Evolutionary conservation across 345 rosid species (phyloP).

Genomic region (Hypericum androsaemum): DNA sequence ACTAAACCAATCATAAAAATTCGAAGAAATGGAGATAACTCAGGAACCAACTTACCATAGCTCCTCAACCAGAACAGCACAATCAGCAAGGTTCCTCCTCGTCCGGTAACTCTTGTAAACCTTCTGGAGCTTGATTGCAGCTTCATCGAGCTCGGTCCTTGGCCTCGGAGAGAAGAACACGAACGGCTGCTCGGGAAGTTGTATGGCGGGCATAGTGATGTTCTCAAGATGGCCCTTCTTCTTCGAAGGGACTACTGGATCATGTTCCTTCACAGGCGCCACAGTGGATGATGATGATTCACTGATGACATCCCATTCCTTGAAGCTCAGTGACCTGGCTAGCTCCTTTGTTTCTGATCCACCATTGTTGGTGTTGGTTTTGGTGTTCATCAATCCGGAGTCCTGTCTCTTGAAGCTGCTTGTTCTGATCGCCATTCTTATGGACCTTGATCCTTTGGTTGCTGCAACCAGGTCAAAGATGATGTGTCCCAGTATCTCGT

Average conservation of each 20-base stretch:
- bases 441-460: slow-evolving; percentile 25
- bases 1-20: background rate
- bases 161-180: too few species aligned
- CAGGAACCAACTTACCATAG: slow-evolving; percentile 15
- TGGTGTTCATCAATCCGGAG: background rate
- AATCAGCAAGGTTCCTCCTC: slow-evolving; percentile 25
- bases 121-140: slow-evolving; percentile 23
- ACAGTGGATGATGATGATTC: too few species aligned
- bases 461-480: slow-evolving; percentile 22
- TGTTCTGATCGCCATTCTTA: slow-evolving; percentile 23
- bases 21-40: background rate
- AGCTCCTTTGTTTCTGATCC: too few species aligned
- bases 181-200: background rate
- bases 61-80: slow-evolving; percentile 23
- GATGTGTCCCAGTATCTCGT: slow-evolving; percentile 21
- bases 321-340: slow-evolving; percentile 4
- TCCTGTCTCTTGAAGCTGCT: slow-evolving; percentile 29
- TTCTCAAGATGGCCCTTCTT: background rate
- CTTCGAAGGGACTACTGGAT: background rate
- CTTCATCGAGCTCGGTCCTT: slow-evolving; percentile 5
- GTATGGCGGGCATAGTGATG: background rate
- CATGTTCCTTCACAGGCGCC: background rate
- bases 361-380: too few species aligned
- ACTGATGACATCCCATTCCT: slow-evolving; percentile 1
- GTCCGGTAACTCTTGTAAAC: slow-evolving; percentile 24